phyloP scores from a whole-genome alignment of 805 yeast species.

The Teunomyces lycoperdinae region DNA sequence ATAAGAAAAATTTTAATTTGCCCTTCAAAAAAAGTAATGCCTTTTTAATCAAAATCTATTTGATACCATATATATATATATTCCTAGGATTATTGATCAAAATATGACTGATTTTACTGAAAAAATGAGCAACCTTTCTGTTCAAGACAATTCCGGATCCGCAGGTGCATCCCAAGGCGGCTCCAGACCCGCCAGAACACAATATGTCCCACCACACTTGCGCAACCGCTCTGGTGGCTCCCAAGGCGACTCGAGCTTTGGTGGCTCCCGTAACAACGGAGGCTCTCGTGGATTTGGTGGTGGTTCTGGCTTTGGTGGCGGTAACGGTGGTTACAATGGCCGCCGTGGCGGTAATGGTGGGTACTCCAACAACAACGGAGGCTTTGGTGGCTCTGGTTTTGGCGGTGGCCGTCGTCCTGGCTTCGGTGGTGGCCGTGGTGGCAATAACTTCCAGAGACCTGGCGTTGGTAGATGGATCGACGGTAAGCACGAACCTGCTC shows the following conservation, averaged over 20 bases:
- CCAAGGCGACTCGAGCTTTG: slow-evolving; percentile 27
- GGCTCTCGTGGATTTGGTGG: slow-evolving; percentile 12
- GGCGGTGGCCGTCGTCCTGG: slow-evolving; percentile 19
- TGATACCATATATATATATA: slow-evolving; percentile 3
- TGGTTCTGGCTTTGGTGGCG: slow-evolving; percentile 16
- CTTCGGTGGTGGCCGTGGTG: slow-evolving; percentile 23
- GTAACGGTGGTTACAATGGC: slow-evolving; percentile 29
- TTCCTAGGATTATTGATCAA: slow-evolving; percentile 7
- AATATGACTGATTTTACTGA: slow-evolving; percentile 60
- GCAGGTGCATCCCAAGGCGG: slow-evolving; percentile 23
- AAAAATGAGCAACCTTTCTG: slow-evolving; percentile 55
- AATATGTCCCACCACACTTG: slow-evolving; percentile 31
- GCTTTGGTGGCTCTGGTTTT: slow-evolving; percentile 13
- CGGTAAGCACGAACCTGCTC: slow-evolving; percentile 86
- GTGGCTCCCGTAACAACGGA: slow-evolving; percentile 25
- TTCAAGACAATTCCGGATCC: slow-evolving; percentile 30
- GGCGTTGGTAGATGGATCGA: slow-evolving; percentile 82
- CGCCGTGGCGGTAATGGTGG: slow-evolving; percentile 28
- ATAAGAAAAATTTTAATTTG: slow-evolving; percentile 4
- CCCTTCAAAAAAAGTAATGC: slow-evolving; percentile 3
- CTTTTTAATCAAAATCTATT: neutral
- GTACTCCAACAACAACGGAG: slow-evolving; percentile 10
- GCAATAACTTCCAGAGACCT: slow-evolving; percentile 32
- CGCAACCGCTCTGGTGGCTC: slow-evolving; percentile 27
- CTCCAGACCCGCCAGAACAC: slow-evolving; percentile 15